Percentiles rank a stretch among this genome's conserved stretches.
These are phyloP conservation scores for Stellera chamaejasme DNA, from an alignment of 345 rosid species.

Conservation along the genomic window DNA sequence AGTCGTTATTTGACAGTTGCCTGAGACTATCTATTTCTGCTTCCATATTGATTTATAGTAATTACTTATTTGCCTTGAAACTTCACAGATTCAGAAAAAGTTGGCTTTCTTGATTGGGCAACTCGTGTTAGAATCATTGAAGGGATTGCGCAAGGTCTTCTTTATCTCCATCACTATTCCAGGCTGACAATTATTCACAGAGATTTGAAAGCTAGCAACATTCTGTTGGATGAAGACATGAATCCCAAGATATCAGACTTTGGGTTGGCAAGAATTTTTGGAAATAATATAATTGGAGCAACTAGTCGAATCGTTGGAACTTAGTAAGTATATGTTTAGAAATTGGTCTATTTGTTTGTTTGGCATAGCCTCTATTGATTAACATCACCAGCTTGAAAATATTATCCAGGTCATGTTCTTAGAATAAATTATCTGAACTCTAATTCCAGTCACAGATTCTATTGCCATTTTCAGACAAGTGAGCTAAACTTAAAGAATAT, in stretches of 20 bases:
- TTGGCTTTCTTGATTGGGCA: constrained; percentile 1
- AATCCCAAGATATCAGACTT: constrained; percentile 16
- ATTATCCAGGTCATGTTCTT: too few relatives aligned
- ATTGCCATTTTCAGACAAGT: too few relatives aligned
- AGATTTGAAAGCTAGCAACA: constrained; percentile 1
- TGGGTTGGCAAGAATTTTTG: constrained; percentile 13
- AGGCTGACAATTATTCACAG: not conserved
- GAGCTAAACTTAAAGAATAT: too few relatives aligned
- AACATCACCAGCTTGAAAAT: too few relatives aligned
- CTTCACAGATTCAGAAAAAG: constrained; percentile 6
- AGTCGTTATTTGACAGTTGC: too few relatives aligned
- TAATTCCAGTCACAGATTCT: too few relatives aligned
- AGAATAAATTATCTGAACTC: too few relatives aligned
- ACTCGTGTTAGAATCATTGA: not conserved
- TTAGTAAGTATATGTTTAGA: not conserved
- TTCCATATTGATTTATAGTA: too few relatives aligned
- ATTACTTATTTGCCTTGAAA: too few relatives aligned
- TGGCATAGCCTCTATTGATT: not conserved
- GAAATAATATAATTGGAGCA: not conserved
- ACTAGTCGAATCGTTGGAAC: constrained; percentile 4
- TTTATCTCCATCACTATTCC: not conserved
- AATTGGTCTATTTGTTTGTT: not conserved
- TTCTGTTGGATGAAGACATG: constrained; percentile 1
- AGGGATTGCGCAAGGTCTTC: constrained; percentile 4
- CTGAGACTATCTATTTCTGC: too few relatives aligned